Percentiles rank a stretch among this genome's conserved stretches.
Evolutionary conservation across 1,139 yeast genomes (phyloP).

Genomic region (Yamadazyma oceani): DNA sequence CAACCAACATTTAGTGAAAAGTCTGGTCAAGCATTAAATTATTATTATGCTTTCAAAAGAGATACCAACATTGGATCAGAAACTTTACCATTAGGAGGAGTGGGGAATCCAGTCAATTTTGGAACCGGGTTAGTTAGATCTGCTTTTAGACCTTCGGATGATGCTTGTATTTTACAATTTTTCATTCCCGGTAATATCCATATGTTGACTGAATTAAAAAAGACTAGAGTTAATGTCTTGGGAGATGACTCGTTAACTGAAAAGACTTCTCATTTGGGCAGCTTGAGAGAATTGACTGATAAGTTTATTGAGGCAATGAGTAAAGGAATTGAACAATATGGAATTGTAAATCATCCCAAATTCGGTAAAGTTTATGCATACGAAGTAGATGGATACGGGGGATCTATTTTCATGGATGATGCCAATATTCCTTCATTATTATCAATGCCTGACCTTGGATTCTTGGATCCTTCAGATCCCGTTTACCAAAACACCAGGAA

Average conservation of each 20-base stretch:
- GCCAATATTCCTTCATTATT: constrained; percentile 85
- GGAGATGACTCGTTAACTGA: constrained; percentile 12
- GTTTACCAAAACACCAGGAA: constrained; percentile 76
- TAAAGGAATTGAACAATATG: constrained; percentile 62
- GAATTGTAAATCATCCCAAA: constrained; percentile 62
- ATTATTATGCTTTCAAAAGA: constrained; percentile 68
- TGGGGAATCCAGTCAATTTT: constrained; percentile 78
- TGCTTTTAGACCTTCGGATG: constrained; percentile 92
- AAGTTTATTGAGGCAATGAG: constrained; percentile 44
- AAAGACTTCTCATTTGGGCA: constrained; percentile 3
- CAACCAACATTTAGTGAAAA: constrained; percentile 58
- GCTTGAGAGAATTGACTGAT: constrained; percentile 22
- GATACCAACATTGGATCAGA: constrained; percentile 77
- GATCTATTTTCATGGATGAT: constrained; percentile 78
- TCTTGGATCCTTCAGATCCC: constrained; percentile 47
- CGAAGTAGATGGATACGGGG: constrained; percentile 87
- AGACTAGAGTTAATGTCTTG: constrained; percentile 23
- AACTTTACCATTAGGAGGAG: constrained; percentile 74
- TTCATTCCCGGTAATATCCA: constrained; percentile 88
- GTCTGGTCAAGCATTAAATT: constrained; percentile 52
- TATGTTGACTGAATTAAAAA: constrained; percentile 59
- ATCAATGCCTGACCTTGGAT: constrained; percentile 81
- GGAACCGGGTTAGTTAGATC: constrained; percentile 74
- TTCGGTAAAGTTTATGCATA: constrained; percentile 83
- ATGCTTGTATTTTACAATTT: constrained; percentile 77